Percentiles rank a stretch among this genome's conserved stretches.
These are phyloP conservation scores for Hypoxylon lenormandii DNA, from an alignment of 495 filamentous ascomycete genomes.

Conservation along the genomic window DNA sequence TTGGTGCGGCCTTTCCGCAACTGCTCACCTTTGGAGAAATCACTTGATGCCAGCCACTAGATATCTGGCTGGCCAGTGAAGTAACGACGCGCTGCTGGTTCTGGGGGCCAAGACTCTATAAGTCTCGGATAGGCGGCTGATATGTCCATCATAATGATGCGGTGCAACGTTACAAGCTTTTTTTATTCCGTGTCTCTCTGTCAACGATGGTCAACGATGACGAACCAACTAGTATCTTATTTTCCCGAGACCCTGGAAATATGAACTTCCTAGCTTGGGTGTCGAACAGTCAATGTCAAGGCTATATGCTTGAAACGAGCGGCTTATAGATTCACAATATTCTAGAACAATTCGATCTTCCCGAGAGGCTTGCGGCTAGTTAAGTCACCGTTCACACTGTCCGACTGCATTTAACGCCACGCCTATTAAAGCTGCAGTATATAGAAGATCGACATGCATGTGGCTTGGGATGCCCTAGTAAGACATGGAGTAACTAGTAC, in stretches of 20 bases:
- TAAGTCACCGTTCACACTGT: slow-evolving; percentile 9
- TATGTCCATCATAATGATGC: slow-evolving; percentile 14
- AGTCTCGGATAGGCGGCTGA: slow-evolving; percentile 18
- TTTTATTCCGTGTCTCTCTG: background rate
- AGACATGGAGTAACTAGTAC: slow-evolving; percentile 8
- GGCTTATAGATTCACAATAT: slow-evolving; percentile 5
- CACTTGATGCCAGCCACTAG: slow-evolving; percentile 26
- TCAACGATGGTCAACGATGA: background rate
- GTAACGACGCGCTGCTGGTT: slow-evolving; percentile 9
- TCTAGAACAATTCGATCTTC: slow-evolving; percentile 40
- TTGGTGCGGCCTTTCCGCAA: too few species aligned
- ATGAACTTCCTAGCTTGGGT: background rate
- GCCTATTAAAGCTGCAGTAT: background rate
- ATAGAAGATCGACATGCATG: slow-evolving; percentile 24
- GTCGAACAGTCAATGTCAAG: background rate
- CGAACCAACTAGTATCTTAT: background rate
- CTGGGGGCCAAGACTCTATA: slow-evolving; percentile 2
- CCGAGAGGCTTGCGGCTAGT: slow-evolving; percentile 17
- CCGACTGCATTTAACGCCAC: slow-evolving; percentile 15
- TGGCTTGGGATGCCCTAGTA: slow-evolving; percentile 19
- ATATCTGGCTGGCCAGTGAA: slow-evolving; percentile 6
- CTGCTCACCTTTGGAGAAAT: background rate
- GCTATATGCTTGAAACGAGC: background rate
- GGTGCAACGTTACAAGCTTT: slow-evolving; percentile 7
- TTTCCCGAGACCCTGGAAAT: background rate